These are phyloP conservation scores for Naematelia encephala DNA, from an alignment of 768 basidiomycete genomes.

Conservation along the genomic window DNA sequence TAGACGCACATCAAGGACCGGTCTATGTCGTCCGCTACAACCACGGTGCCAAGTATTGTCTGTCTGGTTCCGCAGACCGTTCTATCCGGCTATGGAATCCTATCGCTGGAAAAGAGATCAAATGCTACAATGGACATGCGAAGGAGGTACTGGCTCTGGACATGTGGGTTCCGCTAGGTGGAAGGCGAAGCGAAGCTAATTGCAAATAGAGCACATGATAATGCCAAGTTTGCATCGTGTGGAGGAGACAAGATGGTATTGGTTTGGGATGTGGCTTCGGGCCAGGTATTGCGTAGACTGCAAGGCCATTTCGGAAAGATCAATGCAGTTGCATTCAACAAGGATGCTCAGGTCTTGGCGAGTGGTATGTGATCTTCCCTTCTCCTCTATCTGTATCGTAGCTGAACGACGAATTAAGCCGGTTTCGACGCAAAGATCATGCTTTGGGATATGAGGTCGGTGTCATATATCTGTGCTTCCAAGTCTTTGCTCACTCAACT, in stretches of 20 bases:
- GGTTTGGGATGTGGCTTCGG: conserved; percentile 91
- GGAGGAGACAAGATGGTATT: conserved; percentile 92
- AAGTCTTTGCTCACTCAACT: background rate
- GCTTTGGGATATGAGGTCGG: conserved; percentile 86
- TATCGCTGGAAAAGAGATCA: conserved; percentile 78
- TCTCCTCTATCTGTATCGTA: background rate
- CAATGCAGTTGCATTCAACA: conserved; percentile 75
- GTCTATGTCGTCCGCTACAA: conserved; percentile 91
- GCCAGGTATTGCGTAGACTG: conserved; percentile 74
- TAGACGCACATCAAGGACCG: conserved; percentile 58
- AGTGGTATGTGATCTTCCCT: conserved; percentile 62
- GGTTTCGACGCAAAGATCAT: conserved; percentile 88
- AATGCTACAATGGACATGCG: conserved; percentile 83
- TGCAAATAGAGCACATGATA: conserved; percentile 74
- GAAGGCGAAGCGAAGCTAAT: background rate
- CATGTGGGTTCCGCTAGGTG: conserved; percentile 60
- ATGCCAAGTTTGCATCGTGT: conserved; percentile 86
- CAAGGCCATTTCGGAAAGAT: conserved; percentile 89
- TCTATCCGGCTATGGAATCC: conserved; percentile 90
- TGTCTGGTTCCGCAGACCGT: conserved; percentile 92
- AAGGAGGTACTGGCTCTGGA: conserved; percentile 90
- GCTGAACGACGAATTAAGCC: conserved; percentile 55
- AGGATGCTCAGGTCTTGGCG: conserved; percentile 78
- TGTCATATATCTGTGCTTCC: conserved; percentile 3
- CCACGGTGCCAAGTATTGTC: conserved; percentile 78